Evolutionary conservation across 1,139 yeast genomes (phyloP).

Genomic region (Pichia sp.): DNA sequence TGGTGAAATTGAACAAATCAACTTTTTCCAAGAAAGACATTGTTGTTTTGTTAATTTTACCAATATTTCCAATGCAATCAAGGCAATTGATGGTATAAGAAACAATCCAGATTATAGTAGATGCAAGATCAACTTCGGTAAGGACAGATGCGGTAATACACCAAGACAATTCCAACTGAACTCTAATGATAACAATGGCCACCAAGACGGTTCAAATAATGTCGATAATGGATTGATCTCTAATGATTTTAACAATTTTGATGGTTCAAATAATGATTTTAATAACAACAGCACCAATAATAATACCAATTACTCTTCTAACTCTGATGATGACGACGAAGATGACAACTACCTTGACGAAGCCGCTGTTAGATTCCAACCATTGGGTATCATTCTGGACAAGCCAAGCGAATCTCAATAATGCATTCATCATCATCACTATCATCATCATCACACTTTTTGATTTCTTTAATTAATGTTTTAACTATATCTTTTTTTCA

Average conservation of each 20-base stretch:
- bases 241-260: background rate
- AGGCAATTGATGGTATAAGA: constrained; percentile 71
- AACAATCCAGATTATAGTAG: constrained; percentile 52
- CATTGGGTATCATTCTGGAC: constrained; percentile 21
- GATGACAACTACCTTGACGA: constrained; percentile 20
- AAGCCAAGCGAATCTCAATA: background rate
- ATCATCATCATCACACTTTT: too few species aligned
- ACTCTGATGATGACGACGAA: constrained; percentile 13
- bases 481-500: too few species aligned
- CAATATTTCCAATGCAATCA: constrained; percentile 73
- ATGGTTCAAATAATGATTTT: background rate
- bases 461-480: too few species aligned
- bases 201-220: constrained; percentile 1
- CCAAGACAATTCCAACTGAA: constrained; percentile 44
- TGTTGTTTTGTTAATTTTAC: constrained; percentile 82
- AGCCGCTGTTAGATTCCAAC: constrained; percentile 18
- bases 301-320: background rate
- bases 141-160: constrained; percentile 82
- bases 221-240: background rate
- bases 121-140: constrained; percentile 70
- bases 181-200: background rate
- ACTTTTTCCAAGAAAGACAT: constrained; percentile 68
- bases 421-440: too few species aligned
- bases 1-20: constrained; percentile 83
- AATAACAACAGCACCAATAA: background rate